phyloP scores from a whole-genome alignment of 345 rosid species.

The Anacardium occidentale region DNA sequence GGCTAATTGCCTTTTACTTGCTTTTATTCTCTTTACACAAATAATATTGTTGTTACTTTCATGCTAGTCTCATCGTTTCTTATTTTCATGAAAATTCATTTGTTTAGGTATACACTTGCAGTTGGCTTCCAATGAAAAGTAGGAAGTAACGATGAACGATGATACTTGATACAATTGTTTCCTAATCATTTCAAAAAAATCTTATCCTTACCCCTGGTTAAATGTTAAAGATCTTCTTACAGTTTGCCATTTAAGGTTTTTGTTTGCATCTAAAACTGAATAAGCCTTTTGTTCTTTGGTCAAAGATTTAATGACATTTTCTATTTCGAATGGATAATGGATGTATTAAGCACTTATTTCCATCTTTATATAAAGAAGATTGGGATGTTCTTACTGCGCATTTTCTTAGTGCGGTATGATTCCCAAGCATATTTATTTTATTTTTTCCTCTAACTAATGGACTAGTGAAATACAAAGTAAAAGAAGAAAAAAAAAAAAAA shows the following conservation, averaged over 20 bases:
- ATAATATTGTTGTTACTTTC: too few relatives aligned
- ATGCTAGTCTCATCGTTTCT: too few relatives aligned
- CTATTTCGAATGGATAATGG: slow-evolving; percentile 77
- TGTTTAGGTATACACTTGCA: slow-evolving; percentile 21
- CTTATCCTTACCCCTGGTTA: slow-evolving; percentile 90
- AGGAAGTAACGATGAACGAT: slow-evolving; percentile 92
- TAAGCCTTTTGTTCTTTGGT: neutral
- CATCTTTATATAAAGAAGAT: slow-evolving; percentile 69
- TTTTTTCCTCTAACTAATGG: too few relatives aligned
- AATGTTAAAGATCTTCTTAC: slow-evolving; percentile 93
- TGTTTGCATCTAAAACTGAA: neutral
- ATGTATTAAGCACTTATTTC: slow-evolving; percentile 77
- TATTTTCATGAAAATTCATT: neutral
- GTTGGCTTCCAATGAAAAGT: slow-evolving; percentile 75
- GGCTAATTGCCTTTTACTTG: too few relatives aligned
- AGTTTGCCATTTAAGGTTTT: slow-evolving; percentile 38
- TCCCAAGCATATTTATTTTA: neutral
- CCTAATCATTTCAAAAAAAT: slow-evolving; percentile 75
- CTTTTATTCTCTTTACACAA: too few relatives aligned
- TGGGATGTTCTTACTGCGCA: slow-evolving; percentile 97
- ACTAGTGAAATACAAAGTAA: too few relatives aligned
- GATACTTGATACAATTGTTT: slow-evolving; percentile 88
- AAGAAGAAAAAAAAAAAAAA: too few relatives aligned
- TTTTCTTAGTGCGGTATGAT: slow-evolving; percentile 93
- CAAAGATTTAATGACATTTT: neutral